Evolutionary conservation across 257 asterid genomes (phyloP), one percentile per base, ranked within the genome.

Genomic region (Verbena officinalis): DNA sequence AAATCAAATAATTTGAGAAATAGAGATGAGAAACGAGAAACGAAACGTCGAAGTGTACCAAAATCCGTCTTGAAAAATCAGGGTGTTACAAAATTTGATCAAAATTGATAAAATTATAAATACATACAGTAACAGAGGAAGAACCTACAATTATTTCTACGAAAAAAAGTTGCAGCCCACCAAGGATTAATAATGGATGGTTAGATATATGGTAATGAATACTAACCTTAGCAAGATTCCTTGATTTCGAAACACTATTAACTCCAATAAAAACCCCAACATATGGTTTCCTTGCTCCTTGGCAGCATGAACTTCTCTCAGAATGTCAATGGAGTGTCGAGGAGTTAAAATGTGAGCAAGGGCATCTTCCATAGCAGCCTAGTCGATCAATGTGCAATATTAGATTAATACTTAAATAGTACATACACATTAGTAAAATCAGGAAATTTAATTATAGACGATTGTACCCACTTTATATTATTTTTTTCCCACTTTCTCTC

Each of bases 331-430:
- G 56, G 99, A 94, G 57, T 97, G 92, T 48, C 75, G 84, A 36
- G 99, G 99, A 80, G 99, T 94, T 68, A 94, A 81, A 60, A 94
- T 94, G 56, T 96, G 99, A 73, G 80, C 87, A 77, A 94, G 97
- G 73, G 99, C 97, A 78, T 94, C 97, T 75, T 94, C 99, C 97
- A 94, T 94, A 58, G 99, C 96, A 68, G 84, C 84, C 97, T 94
- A 73, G 70, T 65, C 67, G 20, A 68, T 69, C 69, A 67, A 71
- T 62, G 46, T 4, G 45, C 62, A 13, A 27, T 27, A 67, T 62
- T 51, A 59, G 27, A 71, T 70, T 58, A 56, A 48, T 42, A 52
- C 6, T 48, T 23, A 73, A 53, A 49, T 38, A 59, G 7, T 20
- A 39, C 4, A 31, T n/a, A n/a, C 1, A 31, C 55, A 42, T 0